Conservation (phyloP, 352 stramenopile species). For the Phytophthora pinifolia region DNA sequence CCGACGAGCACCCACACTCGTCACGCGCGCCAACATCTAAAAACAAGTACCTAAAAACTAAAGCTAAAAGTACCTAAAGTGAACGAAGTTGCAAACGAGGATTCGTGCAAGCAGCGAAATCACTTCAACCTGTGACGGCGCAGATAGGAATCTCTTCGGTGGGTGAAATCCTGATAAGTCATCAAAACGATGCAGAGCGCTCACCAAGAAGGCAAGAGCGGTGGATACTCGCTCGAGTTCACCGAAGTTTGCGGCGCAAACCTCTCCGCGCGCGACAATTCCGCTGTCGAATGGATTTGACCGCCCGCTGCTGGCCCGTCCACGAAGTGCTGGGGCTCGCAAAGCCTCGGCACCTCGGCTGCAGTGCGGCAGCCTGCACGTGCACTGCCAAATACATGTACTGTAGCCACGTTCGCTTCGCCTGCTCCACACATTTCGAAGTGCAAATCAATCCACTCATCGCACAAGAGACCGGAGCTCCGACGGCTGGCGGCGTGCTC, state of each 20-base stretch:
- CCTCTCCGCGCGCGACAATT: slow-evolving; percentile 10
- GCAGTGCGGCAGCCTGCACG: no score
- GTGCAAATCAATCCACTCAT: no score
- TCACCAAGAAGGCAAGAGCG: no score
- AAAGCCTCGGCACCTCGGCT: no score
- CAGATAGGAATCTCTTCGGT: neutral
- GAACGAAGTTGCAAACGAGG: slow-evolving; percentile 18
- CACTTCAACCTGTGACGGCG: slow-evolving; percentile 9
- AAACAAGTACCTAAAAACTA: slow-evolving; percentile 5
- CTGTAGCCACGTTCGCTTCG: no score
- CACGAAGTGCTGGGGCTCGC: neutral
- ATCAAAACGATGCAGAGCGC: no score
- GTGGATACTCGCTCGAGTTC: no score
- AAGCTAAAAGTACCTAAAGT: slow-evolving; percentile 18
- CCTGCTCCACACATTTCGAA: no score
- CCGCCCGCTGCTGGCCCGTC: neutral
- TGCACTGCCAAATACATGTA: no score
- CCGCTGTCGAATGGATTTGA: slow-evolving; percentile 13
- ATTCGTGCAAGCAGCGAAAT: neutral
- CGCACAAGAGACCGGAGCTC: no score
- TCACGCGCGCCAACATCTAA: slow-evolving; percentile 31
- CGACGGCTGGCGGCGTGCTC: no score
- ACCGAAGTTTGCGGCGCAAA: neutral
- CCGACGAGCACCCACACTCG: slow-evolving; percentile 22
- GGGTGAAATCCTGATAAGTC: slow-evolving; percentile 7